Evolutionary conservation across 2,329 filamentous ascomycete species (phyloP), one percentile per base, ranked within the genome.

Genomic region (Leptographium procerum): DNA sequence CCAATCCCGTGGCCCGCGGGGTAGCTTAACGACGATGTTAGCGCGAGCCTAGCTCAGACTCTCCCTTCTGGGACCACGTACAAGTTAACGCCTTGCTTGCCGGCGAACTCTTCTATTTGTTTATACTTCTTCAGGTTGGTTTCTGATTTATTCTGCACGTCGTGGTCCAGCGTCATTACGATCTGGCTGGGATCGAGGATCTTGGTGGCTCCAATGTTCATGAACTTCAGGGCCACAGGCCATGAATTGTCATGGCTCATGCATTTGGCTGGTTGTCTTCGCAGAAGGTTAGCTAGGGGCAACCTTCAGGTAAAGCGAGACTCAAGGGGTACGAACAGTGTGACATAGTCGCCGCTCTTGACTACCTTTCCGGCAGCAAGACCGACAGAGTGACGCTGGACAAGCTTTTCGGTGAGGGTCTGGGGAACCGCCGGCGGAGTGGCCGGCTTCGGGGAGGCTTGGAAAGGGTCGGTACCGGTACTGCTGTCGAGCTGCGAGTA

Each of bases 151-250:
- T 95, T 94, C 68, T 95, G 89, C 0, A 96, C 88, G 65, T 96
- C 89, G 68, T 96, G 91, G 66, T 96, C 91, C 2, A 95, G 73
- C 0, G 89, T 87, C 77, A 94, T 86, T 24, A 96, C 88, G 31
- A 94, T 76, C 73, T 96, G 91, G 24, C 77, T 73, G 2, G 79
- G 79, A 69, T 91, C 75, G 64, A 89, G 79, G 66, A 95, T 79
- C 68, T 84, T 83, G 52, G 86, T 81, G 1, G 89, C 89, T 19
- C 89, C 89, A 62, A 91, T 91, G 13, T 84, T 85, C 83, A 89
- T 88, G 74, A 91, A 92, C 72, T 92, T 94, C 50, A 69, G 62
- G 61, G 86, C 86, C 0, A 71, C 67, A 2, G 70, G 69, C 64
- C 65, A 71, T 1, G 65, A 65, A 6, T 82, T 81, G 69, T 91